phyloP scores from a whole-genome alignment of 345 rosid genomes.

The Citrus glauca region DNA sequence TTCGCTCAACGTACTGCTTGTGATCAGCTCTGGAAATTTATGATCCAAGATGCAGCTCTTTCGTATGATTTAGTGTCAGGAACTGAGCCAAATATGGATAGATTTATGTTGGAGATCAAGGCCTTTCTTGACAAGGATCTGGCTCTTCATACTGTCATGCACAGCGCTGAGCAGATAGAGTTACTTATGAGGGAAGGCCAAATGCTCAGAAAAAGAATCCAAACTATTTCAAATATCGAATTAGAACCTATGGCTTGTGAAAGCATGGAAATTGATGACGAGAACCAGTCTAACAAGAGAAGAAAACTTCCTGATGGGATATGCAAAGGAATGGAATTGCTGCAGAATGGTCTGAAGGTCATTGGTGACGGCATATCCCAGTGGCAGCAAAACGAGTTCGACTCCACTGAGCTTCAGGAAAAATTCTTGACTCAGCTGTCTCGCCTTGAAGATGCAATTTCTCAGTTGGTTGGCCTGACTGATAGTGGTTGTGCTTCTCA shows the following conservation, averaged over 20 bases:
- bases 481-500: constrained; percentile 12
- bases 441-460: constrained; percentile 59
- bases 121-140: constrained; percentile 77
- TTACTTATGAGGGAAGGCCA: constrained; percentile 57
- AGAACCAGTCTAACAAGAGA: constrained; percentile 50
- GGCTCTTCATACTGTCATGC: constrained; percentile 38
- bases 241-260: constrained; percentile 19
- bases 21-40: constrained; percentile 81
- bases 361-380: constrained; percentile 58
- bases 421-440: constrained; percentile 57
- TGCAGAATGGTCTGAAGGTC: constrained; percentile 69
- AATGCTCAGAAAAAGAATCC: constrained; percentile 40
- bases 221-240: constrained; percentile 20
- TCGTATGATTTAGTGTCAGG: constrained; percentile 60
- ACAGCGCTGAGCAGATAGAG: constrained; percentile 44
- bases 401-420: constrained; percentile 46
- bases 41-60: constrained; percentile 80
- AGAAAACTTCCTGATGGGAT: constrained; percentile 82
- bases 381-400: constrained; percentile 43
- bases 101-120: constrained; percentile 77
- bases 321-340: constrained; percentile 62
- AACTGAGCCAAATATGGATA: constrained; percentile 53
- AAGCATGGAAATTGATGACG: constrained; percentile 31
- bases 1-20: constrained; percentile 81
- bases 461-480: constrained; percentile 48